Evolutionary conservation across 2,329 filamentous ascomycete genomes (phyloP).

Genomic region (Colletotrichum chrysophilum): DNA sequence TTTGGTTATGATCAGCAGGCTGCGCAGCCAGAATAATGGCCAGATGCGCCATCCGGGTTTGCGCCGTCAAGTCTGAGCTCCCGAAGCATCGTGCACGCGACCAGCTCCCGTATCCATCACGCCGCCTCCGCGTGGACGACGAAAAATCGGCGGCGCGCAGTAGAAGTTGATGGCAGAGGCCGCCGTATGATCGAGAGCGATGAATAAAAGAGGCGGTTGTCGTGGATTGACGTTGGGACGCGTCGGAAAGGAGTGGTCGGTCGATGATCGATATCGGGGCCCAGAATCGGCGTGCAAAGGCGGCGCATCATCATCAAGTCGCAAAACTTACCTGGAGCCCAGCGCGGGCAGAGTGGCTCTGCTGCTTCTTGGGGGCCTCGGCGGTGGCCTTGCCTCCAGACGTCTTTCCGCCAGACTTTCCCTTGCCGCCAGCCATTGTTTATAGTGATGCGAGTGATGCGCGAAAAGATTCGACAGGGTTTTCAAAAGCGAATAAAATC

Average conservation of each 20-base stretch:
- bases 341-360: slow-evolving; percentile 95
- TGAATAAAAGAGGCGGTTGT: neutral
- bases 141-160: neutral
- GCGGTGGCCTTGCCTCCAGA: slow-evolving; percentile 75
- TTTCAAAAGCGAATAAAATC: neutral
- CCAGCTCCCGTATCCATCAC: neutral
- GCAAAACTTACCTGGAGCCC: slow-evolving; percentile 83
- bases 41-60: neutral
- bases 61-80: slow-evolving; percentile 3
- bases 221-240: neutral
- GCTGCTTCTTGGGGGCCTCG: slow-evolving; percentile 81
- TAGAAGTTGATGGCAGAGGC: neutral
- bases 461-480: neutral
- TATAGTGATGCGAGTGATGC: slow-evolving; percentile 15
- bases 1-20: neutral
- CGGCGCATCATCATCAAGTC: slow-evolving; percentile 20
- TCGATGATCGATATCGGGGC: slow-evolving; percentile 16
- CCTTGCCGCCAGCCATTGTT: slow-evolving; percentile 85
- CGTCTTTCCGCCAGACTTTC: slow-evolving; percentile 91
- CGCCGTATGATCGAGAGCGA: neutral
- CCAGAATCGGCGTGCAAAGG: slow-evolving; percentile 17
- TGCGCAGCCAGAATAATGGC: neutral
- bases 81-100: slow-evolving; percentile 10
- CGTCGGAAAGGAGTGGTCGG: slow-evolving; percentile 20
- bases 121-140: neutral